Conservation (phyloP, 495 filamentous ascomycete genomes). For the Penicillium verhagenii region DNA sequence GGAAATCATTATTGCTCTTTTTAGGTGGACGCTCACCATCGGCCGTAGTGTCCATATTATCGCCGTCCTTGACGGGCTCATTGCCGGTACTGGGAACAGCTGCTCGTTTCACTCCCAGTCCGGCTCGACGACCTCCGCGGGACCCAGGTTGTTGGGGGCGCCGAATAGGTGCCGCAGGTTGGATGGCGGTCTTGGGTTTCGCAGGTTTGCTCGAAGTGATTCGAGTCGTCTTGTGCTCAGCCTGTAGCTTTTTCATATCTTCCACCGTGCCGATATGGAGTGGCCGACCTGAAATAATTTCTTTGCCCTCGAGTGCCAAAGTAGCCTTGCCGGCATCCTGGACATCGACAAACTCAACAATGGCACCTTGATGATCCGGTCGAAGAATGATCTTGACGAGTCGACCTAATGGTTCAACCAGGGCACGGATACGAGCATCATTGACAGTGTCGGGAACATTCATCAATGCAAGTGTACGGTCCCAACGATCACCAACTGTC, state of each 20-base stretch:
- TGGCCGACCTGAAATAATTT: constrained; percentile 62
- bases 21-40: constrained; percentile 28
- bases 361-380: constrained; percentile 81
- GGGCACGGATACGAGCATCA: constrained; percentile 56
- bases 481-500: constrained; percentile 39
- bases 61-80: constrained; percentile 35
- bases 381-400: constrained; percentile 56
- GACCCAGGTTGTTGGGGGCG: constrained; percentile 54
- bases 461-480: constrained; percentile 58
- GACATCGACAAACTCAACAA: constrained; percentile 75
- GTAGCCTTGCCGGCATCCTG: constrained; percentile 71
- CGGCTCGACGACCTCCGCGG: constrained; percentile 48
- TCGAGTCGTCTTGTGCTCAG: constrained; percentile 54
- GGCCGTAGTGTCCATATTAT: constrained; percentile 35
- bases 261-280: constrained; percentile 66
- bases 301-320: constrained; percentile 68
- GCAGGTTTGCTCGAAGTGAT: constrained; percentile 40
- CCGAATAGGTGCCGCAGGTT: constrained; percentile 52
- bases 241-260: constrained; percentile 64
- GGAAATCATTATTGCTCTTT: constrained; percentile 90
- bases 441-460: constrained; percentile 66
- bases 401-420: constrained; percentile 58
- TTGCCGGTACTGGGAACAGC: background rate
- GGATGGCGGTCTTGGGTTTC: constrained; percentile 46
- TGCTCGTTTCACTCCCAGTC: constrained; percentile 57